Base-by-base conservation (phyloP, 83 land plant genomes). In the Picea abies region DNA sequence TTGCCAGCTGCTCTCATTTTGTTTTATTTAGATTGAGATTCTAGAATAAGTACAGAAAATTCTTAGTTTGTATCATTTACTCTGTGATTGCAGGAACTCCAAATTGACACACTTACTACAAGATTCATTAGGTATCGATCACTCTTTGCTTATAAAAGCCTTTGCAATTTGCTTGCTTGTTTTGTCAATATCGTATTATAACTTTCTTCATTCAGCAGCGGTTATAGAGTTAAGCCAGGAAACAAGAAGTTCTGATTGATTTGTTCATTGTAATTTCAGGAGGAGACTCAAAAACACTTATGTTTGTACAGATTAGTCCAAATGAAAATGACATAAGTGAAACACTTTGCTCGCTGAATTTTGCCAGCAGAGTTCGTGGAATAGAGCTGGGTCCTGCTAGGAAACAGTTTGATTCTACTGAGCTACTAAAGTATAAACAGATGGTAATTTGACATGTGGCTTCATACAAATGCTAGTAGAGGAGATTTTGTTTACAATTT, bases 291-390 rank as follows among this genome's bases (percentile, higher is more conserved):
- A 98, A 98, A 87, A 91, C 99, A 7, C 85, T 98, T 67, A 98
- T 98, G 99, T 96, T 98, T 85, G 97, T 98, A 39, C 99, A 98
- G 82, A 94, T 98, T 60, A 98, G 99, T 82, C 99, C 99, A 3
- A 90, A 80, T 81, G 99, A 98, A 66, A 84, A 87, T 44, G 99
- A 98, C 82, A 84, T 90, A n/a, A 89, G 91, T 44, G 99, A 96
- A 87, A 96, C 97, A 19, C 83, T 96, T 5, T 96, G 97, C 88
- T 98, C 99, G 2, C 81, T 98, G 71, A 98, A 96, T 76, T 98
- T 98, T 91, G 99, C 99, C 47, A 98, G 99, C 76, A 89, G 99
- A 86, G 99, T 98, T 65, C 88, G 95, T 65, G 99, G 99, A 47
- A 87, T 98, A 68, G 99, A 98, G 78, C 81, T 96, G 73, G 99